Evolutionary conservation across 2,329 filamentous ascomycete species (phyloP).

Genomic region (Lasiodiplodia sp.): DNA sequence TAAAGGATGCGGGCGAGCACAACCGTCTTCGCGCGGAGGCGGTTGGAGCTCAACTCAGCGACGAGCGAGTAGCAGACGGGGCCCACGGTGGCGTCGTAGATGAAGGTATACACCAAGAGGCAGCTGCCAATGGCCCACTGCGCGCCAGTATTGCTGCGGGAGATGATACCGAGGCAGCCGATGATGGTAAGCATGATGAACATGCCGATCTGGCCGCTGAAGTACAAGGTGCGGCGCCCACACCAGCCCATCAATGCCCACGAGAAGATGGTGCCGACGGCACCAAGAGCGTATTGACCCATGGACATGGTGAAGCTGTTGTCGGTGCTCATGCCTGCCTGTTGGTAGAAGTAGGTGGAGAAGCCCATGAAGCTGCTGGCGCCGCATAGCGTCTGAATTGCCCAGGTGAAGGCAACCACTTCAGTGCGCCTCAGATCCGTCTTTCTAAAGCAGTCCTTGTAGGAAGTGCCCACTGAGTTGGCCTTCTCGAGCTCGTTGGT

Average conservation of each 20-base stretch:
- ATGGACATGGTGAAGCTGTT: conserved; percentile 55
- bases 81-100: conserved; percentile 86
- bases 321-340: conserved; percentile 52
- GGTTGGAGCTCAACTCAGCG: conserved; percentile 79
- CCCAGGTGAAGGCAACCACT: conserved; percentile 61
- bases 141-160: conserved; percentile 56
- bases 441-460: conserved; percentile 82
- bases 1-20: conserved; percentile 78
- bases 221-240: conserved; percentile 76
- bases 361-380: conserved; percentile 53
- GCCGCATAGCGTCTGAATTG: conserved; percentile 53
- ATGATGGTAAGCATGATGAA: conserved; percentile 77
- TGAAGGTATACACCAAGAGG: conserved; percentile 59
- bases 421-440: conserved; percentile 78
- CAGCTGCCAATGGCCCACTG: conserved; percentile 44
- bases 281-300: conserved; percentile 68
- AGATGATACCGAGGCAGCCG: conserved; percentile 78
- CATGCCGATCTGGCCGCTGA: conserved; percentile 64
- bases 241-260: conserved; percentile 83
- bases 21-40: conserved; percentile 89
- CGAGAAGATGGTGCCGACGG: conserved; percentile 78
- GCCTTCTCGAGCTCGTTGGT: conserved; percentile 82
- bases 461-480: conserved; percentile 73
- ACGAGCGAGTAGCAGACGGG: conserved; percentile 90
- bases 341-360: conserved; percentile 55